Evolutionary conservation across 2,329 filamentous ascomycete species (phyloP).

Genomic region (Pestalotiopsis sp.): DNA sequence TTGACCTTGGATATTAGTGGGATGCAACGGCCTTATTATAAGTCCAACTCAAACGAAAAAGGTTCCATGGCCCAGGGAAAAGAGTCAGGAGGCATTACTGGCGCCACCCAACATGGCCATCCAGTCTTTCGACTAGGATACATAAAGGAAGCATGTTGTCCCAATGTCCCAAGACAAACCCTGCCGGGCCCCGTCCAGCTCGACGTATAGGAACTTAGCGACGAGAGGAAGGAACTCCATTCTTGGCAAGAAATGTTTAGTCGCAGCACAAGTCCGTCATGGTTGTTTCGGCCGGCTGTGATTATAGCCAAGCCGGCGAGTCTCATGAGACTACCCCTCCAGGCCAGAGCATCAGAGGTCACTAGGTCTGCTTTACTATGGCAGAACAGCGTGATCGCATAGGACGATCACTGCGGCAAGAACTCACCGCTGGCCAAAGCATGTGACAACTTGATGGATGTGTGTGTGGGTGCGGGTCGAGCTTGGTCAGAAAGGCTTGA

Average conservation of each 20-base stretch:
- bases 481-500: neutral
- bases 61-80: neutral
- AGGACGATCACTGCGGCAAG: neutral
- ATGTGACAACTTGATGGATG: neutral
- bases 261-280: neutral
- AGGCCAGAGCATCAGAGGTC: neutral
- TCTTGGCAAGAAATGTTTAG: conserved; percentile 2
- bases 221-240: neutral
- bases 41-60: neutral
- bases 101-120: neutral
- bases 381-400: neutral
- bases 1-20: neutral
- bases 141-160: neutral
- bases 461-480: neutral
- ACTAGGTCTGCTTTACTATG: conserved; percentile 5
- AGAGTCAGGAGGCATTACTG: neutral
- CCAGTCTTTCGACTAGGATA: neutral
- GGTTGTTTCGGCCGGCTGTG: conserved; percentile 6
- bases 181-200: neutral
- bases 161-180: neutral
- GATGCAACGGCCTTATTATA: conserved; percentile 4
- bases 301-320: conserved; percentile 1
- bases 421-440: neutral
- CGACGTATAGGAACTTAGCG: conserved; percentile 3
- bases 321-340: neutral